Conservation (phyloP, 1,284 basidiomycete species). For the Sanghuangporus sanghuang region DNA sequence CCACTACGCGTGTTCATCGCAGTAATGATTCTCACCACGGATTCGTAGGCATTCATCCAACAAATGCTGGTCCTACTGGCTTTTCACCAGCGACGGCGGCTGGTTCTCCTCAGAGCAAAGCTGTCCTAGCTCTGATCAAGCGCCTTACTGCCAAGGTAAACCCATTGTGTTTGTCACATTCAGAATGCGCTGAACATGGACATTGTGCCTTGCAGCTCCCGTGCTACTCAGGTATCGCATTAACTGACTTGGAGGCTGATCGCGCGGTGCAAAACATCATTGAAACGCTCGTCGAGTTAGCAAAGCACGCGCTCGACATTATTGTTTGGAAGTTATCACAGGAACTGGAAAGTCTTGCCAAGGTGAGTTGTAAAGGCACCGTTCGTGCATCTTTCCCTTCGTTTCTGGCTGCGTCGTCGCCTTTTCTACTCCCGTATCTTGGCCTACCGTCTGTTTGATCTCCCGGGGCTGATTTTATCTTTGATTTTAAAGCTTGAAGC, state of each 20-base stretch:
- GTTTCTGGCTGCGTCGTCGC: background rate
- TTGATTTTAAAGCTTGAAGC: constrained; percentile 31
- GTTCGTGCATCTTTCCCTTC: background rate
- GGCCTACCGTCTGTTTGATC: background rate
- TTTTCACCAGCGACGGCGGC: constrained; percentile 24
- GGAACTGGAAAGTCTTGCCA: constrained; percentile 70
- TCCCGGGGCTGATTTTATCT: background rate
- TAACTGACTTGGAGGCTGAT: constrained; percentile 74
- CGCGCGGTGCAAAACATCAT: constrained; percentile 68
- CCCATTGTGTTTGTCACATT: constrained; percentile 1
- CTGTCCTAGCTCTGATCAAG: constrained; percentile 65
- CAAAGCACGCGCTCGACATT: constrained; percentile 69
- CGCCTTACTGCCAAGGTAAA: constrained; percentile 67
- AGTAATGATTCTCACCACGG: constrained; percentile 47
- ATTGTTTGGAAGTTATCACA: constrained; percentile 76
- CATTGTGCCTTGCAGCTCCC: constrained; percentile 57
- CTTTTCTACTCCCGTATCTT: background rate
- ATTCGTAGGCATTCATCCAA: constrained; percentile 31
- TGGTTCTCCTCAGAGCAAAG: constrained; percentile 62
- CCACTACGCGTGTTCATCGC: constrained; percentile 37
- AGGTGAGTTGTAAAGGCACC: constrained; percentile 43
- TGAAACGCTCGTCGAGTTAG: constrained; percentile 73
- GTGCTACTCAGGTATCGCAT: constrained; percentile 69
- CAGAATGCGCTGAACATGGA: background rate
- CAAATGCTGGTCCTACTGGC: constrained; percentile 25